Base-by-base conservation (phyloP, 257 asterid genomes). In the Ballota nigra region DNA sequence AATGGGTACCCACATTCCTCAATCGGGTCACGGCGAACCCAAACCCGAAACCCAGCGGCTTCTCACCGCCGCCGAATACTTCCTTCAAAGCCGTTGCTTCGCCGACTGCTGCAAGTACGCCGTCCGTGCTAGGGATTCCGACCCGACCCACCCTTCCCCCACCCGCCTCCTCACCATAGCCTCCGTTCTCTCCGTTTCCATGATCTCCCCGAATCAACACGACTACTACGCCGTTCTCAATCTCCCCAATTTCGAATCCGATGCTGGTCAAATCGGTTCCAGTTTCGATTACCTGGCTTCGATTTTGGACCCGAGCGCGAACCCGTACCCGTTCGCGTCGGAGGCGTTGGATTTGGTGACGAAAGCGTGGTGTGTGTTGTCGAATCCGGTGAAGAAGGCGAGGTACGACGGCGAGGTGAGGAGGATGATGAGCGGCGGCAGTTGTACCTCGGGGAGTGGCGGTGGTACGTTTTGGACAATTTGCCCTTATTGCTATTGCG, bases 401-500 rank as follows among this genome's bases (percentile, higher is more conserved):
- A 52, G n/a, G 64, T 78, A 72, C 22, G 95, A 86, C 18, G 73
- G 15, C 1, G 82, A 75, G n/a, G 62, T 82, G 66, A 66, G 60
- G 72, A 65, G 40, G 77, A 52, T 6, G 33, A 23, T 49, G 52
- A 51, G 38, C 34, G 77, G 41, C 20, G 56, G 28, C 18, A 51
- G 51, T 43, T 12, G 36, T 43, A 26, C 78, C 12, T 16, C 49
- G 3, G 63, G 65, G 34, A 36, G 22, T 6, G 73, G 41, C 2
- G 77, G 79, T 8, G 74, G 34, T n/a, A 80, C 87, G 1, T 89
- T 88, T 69, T 88, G 96, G 96, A 86, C 96, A 2, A 64, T 79
- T 59, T 90, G 96, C 74, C 89, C 96, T 23, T 85, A 85, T 56
- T 90, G 96, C 76, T 82, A 79, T 40, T 75, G 73, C 63, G 78